Conservation (phyloP, 805 yeast genomes). For the Saccharomycopsis capsularis region DNA sequence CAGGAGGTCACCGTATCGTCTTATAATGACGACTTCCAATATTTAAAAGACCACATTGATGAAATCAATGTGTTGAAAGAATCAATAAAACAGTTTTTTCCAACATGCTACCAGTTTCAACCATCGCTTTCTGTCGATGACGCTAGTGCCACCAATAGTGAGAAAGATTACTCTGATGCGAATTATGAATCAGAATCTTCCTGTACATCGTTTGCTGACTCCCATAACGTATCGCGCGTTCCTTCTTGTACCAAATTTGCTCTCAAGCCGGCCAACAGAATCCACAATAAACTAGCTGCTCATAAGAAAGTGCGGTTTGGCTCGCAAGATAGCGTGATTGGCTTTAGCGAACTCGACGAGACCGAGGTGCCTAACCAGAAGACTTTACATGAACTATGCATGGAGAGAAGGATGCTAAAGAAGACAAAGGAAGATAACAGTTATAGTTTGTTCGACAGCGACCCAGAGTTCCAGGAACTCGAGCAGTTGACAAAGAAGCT, state of each 20-base stretch:
- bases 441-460: conserved; percentile 16
- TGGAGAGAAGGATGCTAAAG: conserved; percentile 11
- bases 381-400: conserved; percentile 19
- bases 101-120: neutral
- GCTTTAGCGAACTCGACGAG: conserved; percentile 11
- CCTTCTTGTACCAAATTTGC: neutral
- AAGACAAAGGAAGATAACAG: neutral
- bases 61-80: neutral
- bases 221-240: neutral
- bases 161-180: conserved; percentile 1
- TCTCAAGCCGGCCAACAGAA: neutral
- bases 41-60: neutral
- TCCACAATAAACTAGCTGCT: neutral
- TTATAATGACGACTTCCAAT: neutral
- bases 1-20: too few relatives aligned
- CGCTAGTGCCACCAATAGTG: neutral
- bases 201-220: conserved; percentile 4
- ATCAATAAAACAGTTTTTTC: neutral
- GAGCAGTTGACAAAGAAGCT: conserved; percentile 15
- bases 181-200: conserved; percentile 12
- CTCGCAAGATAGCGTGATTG: conserved; percentile 6
- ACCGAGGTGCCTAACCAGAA: conserved; percentile 8
- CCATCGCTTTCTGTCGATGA: too few relatives aligned
- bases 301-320: conserved; percentile 12
- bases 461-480: conserved; percentile 17